Evolutionary conservation across 1,139 yeast genomes (phyloP), one percentile per base, ranked within the genome.

Genomic region (Kodamaea alishanica): DNA sequence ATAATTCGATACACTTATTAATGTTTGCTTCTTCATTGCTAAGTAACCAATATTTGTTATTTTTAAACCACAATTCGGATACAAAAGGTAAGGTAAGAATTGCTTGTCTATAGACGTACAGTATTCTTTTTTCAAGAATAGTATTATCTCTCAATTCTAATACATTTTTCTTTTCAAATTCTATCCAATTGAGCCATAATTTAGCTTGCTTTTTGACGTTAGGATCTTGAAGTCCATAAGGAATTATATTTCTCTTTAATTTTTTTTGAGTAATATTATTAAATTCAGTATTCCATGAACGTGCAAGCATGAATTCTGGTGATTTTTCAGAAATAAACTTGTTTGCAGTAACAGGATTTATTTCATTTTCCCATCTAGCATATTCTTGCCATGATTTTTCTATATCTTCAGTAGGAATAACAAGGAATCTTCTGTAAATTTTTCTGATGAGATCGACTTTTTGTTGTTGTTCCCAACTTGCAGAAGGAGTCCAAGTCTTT

Each of bases 51-150:
- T 57, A 70, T 38, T 62, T 61, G 37, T 52, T 56, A 47, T 57
- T 88, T 41, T 83, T 81, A 59, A 81, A 89, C 97, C 97, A 92
- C 28, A 86, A 62, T 54, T 87, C 95, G 0, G 97, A 88, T 32
- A 76, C 79, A 58, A 84, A 87, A 24, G 87, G 74, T 51, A 87
- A 66, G 34, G 76, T 63, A 54, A 82, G 80, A 7, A 82, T 68
- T 1, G 95, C 81, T 56, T 87, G 89, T 51, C 77, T 76, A 60
- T 77, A 87, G 22, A 84, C 86, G 57, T 81, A 86, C 39, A 75
- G 77, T n/a, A 89, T 69, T 52, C 98, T 73, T 37, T 72, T 70
- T 29, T 72, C 67, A 24, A 81, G 61, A 5, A 64, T 56, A 8
- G 70, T 67, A 11, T 61, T 69, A 37, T 76, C 79, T 24, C 73